A percentile compares a stretch with the other conserved stretches of the same genome.
phyloP scores from a whole-genome alignment of 1,139 yeast species.

The Geotrichum bryndzae region DNA sequence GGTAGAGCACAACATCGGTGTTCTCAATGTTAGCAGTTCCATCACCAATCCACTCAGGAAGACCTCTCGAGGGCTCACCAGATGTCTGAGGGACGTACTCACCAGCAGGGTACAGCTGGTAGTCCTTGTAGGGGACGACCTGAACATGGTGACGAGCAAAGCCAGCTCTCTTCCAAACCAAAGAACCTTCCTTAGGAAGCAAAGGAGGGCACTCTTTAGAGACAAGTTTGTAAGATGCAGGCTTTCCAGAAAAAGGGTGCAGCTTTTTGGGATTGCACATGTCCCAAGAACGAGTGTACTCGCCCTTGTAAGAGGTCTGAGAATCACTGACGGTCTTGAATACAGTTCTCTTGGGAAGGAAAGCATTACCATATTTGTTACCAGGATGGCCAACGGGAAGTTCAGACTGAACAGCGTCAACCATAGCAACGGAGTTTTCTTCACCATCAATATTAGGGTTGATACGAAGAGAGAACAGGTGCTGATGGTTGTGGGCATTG shows the following conservation, averaged over 20 bases:
- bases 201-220: slow-evolving; percentile 71
- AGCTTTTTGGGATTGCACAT: slow-evolving; percentile 62
- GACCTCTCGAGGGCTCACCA: slow-evolving; percentile 66
- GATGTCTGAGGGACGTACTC: slow-evolving; percentile 75
- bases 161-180: slow-evolving; percentile 75
- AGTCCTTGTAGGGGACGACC: slow-evolving; percentile 60
- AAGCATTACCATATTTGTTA: slow-evolving; percentile 69
- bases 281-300: slow-evolving; percentile 72
- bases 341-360: slow-evolving; percentile 55
- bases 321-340: slow-evolving; percentile 67
- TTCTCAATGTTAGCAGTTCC: slow-evolving; percentile 57
- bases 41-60: slow-evolving; percentile 68
- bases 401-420: slow-evolving; percentile 59
- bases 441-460: slow-evolving; percentile 81
- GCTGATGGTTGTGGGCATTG: slow-evolving; percentile 83
- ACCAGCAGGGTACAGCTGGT: slow-evolving; percentile 71
- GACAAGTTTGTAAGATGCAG: slow-evolving; percentile 69
- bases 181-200: slow-evolving; percentile 66
- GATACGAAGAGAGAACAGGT: slow-evolving; percentile 69
- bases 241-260: slow-evolving; percentile 67
- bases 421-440: slow-evolving; percentile 63
- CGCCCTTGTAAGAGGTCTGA: slow-evolving; percentile 53
- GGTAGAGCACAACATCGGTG: slow-evolving; percentile 67
- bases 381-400: slow-evolving; percentile 58
- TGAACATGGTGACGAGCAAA: slow-evolving; percentile 66